Base-by-base conservation (phyloP, 805 yeast genomes). In the Candida cerambycidarum region DNA sequence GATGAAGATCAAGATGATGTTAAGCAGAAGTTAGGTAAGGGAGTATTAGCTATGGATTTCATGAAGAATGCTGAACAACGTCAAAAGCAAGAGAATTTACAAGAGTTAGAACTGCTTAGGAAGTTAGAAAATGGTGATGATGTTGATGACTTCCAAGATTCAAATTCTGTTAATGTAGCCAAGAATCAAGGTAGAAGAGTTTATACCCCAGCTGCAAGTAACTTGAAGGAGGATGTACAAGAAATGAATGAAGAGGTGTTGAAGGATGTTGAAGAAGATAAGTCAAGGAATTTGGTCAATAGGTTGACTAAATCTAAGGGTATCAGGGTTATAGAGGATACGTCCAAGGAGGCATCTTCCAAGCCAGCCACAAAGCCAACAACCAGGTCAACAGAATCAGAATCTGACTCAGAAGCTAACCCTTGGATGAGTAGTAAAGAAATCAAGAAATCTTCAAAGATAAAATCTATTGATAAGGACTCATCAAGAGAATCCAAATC, bases 41-140 rank as follows among this genome's bases (percentile, higher is more conserved):
- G 98, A 42, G 83, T 92, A 15, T 67, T 92, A 76, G 84, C 82
- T 38, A 93, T 93, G 98, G 95, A 90, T 52, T 92, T 92, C 62
- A 92, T 92, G 98, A 83, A 76, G 51, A 85, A 84, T 46, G 98
- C 98, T 1, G 95, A 84, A 47, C 82, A 81, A 43, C 76, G 82
- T 51, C 78, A 79, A 48, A 76, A 72, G 45, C 73, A 75, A 41
- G 80, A 74, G 32, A 90, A 88, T 60, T 63, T 71, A 39, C 71
- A 73, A 45, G 74, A 76, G 24, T 60, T 81, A 32, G 76, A 71
- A 45, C 68, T 70, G 37, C 57, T 88, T 43, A 76, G 76, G 50
- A 58, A 51, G n/a, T 62, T 75, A 43, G 64, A 78, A 40, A 61
- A 62, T 31, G 79, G 76, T 18, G 51, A 45, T 19, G 72, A 65